These are phyloP conservation scores for Umbelopsis isabellina DNA, from an alignment of 192 early-diverging fungal species.

Conservation along the genomic window DNA sequence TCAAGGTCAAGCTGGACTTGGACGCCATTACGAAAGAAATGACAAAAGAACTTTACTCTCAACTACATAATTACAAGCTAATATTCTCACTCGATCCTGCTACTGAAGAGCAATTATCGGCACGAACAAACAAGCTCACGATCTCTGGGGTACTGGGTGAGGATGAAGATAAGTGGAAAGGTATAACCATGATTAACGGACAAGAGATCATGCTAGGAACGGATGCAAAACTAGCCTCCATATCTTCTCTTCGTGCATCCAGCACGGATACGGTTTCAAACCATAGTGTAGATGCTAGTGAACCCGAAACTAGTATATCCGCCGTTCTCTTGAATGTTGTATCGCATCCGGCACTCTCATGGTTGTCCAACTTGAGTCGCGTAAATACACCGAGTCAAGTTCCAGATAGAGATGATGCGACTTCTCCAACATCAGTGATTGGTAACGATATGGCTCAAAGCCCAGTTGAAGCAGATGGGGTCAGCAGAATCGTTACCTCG, in stretches of 20 bases:
- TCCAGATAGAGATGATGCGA: neutral
- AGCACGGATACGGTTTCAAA: neutral
- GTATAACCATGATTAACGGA: constrained; percentile 33
- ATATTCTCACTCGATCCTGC: constrained; percentile 23
- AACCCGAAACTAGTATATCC: neutral
- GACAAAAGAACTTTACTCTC: neutral
- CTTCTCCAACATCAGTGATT: neutral
- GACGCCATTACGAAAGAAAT: neutral
- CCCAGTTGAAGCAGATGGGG: neutral
- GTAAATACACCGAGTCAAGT: neutral
- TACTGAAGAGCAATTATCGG: constrained; percentile 7
- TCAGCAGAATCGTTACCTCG: neutral
- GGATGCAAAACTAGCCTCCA: constrained; percentile 11
- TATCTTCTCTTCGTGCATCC: neutral
- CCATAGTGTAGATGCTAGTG: neutral
- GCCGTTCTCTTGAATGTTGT: constrained; percentile 11
- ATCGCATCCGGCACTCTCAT: constrained; percentile 1
- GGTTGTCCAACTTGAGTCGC: neutral
- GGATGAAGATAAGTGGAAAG: constrained; percentile 31
- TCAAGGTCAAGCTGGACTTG: constrained; percentile 12
- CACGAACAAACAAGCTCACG: constrained; percentile 20
- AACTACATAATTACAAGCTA: constrained; percentile 19
- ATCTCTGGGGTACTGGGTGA: constrained; percentile 31
- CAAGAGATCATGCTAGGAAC: constrained; percentile 19
- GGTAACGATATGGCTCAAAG: neutral